phyloP scores from a whole-genome alignment of 1,284 basidiomycete species.

The Cryptococcus sp. region DNA sequence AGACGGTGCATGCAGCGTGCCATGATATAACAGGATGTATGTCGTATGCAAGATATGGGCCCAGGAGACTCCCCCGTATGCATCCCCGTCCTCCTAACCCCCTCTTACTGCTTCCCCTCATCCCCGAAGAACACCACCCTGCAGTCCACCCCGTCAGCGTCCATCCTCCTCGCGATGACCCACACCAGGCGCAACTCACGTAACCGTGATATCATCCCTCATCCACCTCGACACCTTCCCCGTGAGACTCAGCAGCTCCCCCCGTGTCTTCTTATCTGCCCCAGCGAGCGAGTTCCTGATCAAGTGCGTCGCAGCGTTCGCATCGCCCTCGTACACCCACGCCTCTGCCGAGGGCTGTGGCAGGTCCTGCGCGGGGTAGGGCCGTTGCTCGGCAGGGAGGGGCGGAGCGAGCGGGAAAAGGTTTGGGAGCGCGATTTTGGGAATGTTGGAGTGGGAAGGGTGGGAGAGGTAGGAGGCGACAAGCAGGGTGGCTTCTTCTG shows the following conservation, averaged over 20 bases:
- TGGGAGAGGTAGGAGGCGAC: constrained; percentile 79
- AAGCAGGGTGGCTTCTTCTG: constrained; percentile 90
- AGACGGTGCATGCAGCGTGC: too few relatives aligned
- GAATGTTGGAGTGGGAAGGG: constrained; percentile 51
- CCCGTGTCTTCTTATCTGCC: constrained; percentile 65
- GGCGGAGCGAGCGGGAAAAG: constrained; percentile 27
- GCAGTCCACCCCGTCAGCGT: neutral
- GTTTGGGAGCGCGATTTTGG: constrained; percentile 29
- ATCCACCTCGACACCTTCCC: constrained; percentile 72
- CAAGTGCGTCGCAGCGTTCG: constrained; percentile 82
- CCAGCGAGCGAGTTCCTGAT: constrained; percentile 93
- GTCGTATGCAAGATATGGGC: too few relatives aligned
- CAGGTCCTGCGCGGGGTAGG: constrained; percentile 42
- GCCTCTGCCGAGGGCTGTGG: constrained; percentile 39
- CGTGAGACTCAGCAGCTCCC: constrained; percentile 77
- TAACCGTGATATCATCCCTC: constrained; percentile 87
- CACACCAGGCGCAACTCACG: constrained; percentile 57
- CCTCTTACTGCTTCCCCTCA: neutral
- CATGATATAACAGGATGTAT: too few relatives aligned
- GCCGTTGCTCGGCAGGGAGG: constrained; percentile 23
- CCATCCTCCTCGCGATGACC: neutral
- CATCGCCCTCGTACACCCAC: constrained; percentile 79
- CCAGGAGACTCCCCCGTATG: too few relatives aligned
- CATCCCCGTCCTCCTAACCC: too few relatives aligned
- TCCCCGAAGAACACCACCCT: constrained; percentile 6